A percentile compares a stretch with the other conserved stretches of the same genome.
phyloP scores from a whole-genome alignment of 2,329 filamentous ascomycete species.

The Arthrobotrys conoides region DNA sequence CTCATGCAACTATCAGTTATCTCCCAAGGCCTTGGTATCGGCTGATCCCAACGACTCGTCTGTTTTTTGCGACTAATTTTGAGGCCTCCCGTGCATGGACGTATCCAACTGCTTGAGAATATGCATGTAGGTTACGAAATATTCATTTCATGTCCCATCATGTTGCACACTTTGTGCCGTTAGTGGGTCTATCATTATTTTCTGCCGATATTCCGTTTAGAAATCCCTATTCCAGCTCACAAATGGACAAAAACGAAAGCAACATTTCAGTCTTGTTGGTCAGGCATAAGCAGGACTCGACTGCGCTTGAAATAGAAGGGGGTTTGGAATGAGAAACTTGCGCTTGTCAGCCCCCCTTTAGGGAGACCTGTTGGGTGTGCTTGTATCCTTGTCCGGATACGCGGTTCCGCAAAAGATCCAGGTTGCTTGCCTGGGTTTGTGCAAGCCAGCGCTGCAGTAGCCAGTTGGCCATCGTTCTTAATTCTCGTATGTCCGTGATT shows the following conservation, averaged over 20 bases:
- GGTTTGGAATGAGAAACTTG: conserved; percentile 6
- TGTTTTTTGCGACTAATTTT: conserved; percentile 11
- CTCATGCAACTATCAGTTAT: conserved; percentile 10
- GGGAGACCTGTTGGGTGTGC: conserved; percentile 24
- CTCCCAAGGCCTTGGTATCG: conserved; percentile 16
- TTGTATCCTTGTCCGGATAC: conserved; percentile 27
- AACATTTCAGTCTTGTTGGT: conserved; percentile 11
- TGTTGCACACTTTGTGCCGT: conserved; percentile 5
- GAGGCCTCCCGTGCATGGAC: conserved; percentile 2
- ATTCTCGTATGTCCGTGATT: conserved; percentile 6
- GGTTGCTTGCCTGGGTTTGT: conserved; percentile 3
- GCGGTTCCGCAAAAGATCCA: conserved; percentile 26
- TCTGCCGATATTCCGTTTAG: conserved; percentile 23
- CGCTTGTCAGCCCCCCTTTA: conserved; percentile 27
- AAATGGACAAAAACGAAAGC: conserved; percentile 15
- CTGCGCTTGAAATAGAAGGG: conserved; percentile 22
- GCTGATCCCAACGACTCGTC: conserved; percentile 27
- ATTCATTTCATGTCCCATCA: conserved; percentile 3
- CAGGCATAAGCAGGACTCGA: conserved; percentile 21
- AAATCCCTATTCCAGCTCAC: background rate
- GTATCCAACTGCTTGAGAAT: conserved; percentile 14
- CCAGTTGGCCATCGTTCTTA: background rate
- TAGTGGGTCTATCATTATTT: conserved; percentile 15
- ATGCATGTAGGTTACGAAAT: conserved; percentile 11
- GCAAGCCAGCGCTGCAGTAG: conserved; percentile 12